Evolutionary conservation across 2,329 filamentous ascomycete genomes (phyloP), one percentile per base, ranked within the genome.

Genomic region (Verticillium alfalfae): DNA sequence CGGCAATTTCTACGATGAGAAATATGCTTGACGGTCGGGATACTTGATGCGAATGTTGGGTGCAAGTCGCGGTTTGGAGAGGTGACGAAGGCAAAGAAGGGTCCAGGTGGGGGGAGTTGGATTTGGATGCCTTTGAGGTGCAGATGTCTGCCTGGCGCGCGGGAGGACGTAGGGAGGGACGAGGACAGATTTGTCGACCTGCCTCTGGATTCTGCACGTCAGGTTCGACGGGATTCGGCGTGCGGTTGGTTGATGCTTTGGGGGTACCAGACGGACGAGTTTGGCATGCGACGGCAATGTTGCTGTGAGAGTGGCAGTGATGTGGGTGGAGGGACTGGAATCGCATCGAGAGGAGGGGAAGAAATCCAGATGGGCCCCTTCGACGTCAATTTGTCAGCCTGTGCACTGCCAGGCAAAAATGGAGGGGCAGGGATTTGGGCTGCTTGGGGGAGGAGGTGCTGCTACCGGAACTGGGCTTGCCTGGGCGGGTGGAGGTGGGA

Each of bases 301-400:
- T 56, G 58, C 39, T 54, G 34, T 49, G 31, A 55, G 56, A 60
- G 34, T 59, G 52, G 38, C 49, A 12, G 52, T 59, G 49, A 49
- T 41, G 18, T 41, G 52, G 60, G 45, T 31, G 41, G 57, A 61
- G 39, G 57, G 45, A 52, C 45, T 52, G 45, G 63, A 64, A 64
- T 57, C 59, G 34, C 45, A 60, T 61, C 60, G 63, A 64, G 63
- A 58, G 45, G 57, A 59, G 61, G 61, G 59, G 59, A 59, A 63
- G 63, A 59, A 64, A 61, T 58, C 56, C 62, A 18, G 59, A 62
- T 56, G 41, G 41, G 34, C 13, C 55, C n/a, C 34, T 45, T 49
- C n/a, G 45, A 63, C 61, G 49, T 62, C 64, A 64, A 66, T 66
- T 66, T 66, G 65, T 67, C 63, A 67, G 65, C 65, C 22, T 34